Conservation (phyloP, 106 monocot genomes). For the Chionographis japonica region DNA sequence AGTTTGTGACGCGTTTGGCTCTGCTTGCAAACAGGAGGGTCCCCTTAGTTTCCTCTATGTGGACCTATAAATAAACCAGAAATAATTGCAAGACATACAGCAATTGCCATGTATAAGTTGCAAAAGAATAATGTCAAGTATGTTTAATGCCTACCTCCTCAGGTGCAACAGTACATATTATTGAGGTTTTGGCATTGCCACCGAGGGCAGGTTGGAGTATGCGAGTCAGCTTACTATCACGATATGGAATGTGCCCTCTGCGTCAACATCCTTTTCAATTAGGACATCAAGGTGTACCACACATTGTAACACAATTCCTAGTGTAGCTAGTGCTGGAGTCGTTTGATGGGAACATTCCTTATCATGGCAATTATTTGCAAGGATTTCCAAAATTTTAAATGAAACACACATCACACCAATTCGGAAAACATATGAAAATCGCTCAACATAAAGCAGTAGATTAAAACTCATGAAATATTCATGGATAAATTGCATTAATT, state of each 20-base stretch:
- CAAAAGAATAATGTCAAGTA: background rate
- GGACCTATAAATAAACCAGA: slow-evolving; percentile 37
- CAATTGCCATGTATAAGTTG: background rate
- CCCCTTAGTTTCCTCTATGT: slow-evolving; percentile 85
- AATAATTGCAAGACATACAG: background rate
- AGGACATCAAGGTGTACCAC: background rate
- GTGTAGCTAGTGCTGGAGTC: too few relatives aligned
- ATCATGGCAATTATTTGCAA: too few relatives aligned
- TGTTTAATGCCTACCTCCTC: slow-evolving; percentile 62
- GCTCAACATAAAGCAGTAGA: too few relatives aligned
- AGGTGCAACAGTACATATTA: slow-evolving; percentile 94
- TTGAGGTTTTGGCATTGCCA: slow-evolving; percentile 92
- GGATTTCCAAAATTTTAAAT: too few relatives aligned
- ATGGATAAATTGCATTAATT: too few relatives aligned
- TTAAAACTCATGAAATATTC: too few relatives aligned
- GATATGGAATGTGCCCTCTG: slow-evolving; percentile 84
- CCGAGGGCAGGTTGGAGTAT: slow-evolving; percentile 96
- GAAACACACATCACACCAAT: too few relatives aligned
- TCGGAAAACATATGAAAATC: too few relatives aligned
- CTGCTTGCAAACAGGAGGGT: slow-evolving; percentile 98
- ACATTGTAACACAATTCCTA: background rate
- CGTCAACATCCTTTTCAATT: slow-evolving; percentile 3
- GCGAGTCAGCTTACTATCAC: slow-evolving; percentile 92
- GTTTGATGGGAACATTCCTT: too few relatives aligned
- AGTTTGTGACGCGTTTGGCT: slow-evolving; percentile 90